Conservation (phyloP, 257 asterid genomes). For the Solanum rostratum region DNA sequence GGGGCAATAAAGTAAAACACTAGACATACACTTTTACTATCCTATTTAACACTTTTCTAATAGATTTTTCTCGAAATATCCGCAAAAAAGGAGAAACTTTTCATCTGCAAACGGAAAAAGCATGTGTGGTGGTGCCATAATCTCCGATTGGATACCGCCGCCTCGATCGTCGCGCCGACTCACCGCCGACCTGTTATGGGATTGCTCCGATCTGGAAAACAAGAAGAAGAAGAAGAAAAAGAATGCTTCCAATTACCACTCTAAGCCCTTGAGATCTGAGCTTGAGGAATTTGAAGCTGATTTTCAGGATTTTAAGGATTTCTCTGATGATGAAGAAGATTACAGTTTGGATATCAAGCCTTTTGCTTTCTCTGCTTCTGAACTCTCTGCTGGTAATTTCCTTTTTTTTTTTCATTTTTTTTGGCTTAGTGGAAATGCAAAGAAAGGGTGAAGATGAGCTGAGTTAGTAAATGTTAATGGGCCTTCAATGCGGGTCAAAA, state of each 20-base stretch:
- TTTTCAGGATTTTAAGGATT: slow-evolving; percentile 69
- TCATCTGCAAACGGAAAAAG: background rate
- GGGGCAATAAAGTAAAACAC: background rate
- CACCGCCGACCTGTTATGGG: slow-evolving; percentile 79
- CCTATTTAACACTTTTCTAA: background rate
- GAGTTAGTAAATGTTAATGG: background rate
- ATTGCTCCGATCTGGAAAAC: slow-evolving; percentile 22
- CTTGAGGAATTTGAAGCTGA: slow-evolving; percentile 63
- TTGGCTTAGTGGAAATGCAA: background rate
- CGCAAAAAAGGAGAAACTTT: background rate
- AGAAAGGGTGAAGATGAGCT: background rate
- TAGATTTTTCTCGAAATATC: background rate
- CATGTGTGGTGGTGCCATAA: slow-evolving; percentile 94
- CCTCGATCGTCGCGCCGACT: slow-evolving; percentile 50
- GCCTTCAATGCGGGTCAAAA: no score
- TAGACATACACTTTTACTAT: background rate
- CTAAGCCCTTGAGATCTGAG: slow-evolving; percentile 51
- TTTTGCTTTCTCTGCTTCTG: slow-evolving; percentile 4
- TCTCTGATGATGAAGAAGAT: slow-evolving; percentile 22
- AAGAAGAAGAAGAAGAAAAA: slow-evolving; percentile 13
- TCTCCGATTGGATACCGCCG: slow-evolving; percentile 46
- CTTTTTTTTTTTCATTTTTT: no score
- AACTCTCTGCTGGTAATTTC: background rate
- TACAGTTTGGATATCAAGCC: slow-evolving; percentile 20
- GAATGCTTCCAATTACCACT: slow-evolving; percentile 16